Conservation (phyloP, 2,329 filamentous ascomycete species). For the Daldinia sp. region DNA sequence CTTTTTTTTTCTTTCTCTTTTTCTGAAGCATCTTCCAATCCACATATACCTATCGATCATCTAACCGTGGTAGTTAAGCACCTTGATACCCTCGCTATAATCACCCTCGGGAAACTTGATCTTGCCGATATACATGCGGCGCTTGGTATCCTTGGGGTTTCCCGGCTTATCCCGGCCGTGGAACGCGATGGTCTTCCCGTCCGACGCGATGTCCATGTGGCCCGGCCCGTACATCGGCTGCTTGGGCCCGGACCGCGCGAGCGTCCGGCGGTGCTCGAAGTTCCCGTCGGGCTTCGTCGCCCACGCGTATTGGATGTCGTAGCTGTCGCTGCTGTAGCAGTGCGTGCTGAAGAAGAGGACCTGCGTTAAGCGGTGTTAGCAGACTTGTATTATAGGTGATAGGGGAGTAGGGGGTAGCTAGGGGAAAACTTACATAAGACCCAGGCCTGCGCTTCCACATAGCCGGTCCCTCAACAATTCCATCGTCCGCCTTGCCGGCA, state of each 20-base stretch:
- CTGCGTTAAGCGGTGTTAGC: background rate
- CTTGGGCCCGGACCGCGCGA: background rate
- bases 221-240: constrained; percentile 20
- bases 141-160: constrained; percentile 12
- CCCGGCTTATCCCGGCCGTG: constrained; percentile 23
- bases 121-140: constrained; percentile 6
- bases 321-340: constrained; percentile 26
- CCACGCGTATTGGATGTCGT: constrained; percentile 31
- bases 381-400: background rate
- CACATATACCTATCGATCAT: no score
- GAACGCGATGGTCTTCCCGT: constrained; percentile 25
- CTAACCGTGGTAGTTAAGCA: background rate
- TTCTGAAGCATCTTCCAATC: no score
- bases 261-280: constrained; percentile 16
- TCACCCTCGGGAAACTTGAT: background rate
- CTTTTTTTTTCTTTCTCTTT: no score
- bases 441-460: constrained; percentile 1
- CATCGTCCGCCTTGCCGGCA: background rate
- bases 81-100: background rate
- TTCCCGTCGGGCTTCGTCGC: constrained; percentile 9
- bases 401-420: background rate
- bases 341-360: constrained; percentile 31
- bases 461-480: background rate
- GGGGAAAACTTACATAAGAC: background rate
- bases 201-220: constrained; percentile 22